Conservation (phyloP, 169 alveolate genomes). For the Plasmodium vinckei region DNA sequence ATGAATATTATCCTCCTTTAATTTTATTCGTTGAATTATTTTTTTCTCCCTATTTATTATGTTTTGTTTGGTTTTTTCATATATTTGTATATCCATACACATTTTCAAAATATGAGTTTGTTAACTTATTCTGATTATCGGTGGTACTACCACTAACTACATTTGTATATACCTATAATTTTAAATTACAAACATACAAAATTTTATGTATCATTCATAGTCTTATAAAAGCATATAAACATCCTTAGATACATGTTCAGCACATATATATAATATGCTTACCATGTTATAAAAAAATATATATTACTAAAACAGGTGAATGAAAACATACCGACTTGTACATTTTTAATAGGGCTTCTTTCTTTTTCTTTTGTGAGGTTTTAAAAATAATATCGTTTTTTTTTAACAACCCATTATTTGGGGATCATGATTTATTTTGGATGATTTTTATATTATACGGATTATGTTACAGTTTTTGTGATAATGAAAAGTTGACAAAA, state of each 20-base stretch:
- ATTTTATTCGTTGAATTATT: too few relatives aligned
- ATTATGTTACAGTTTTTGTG: too few relatives aligned
- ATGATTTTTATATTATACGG: too few relatives aligned
- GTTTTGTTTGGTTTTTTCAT: too few relatives aligned
- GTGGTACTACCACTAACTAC: neutral
- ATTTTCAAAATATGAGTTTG: neutral
- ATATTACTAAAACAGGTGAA: neutral
- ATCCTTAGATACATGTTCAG: neutral
- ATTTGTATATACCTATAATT: neutral
- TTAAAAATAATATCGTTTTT: neutral
- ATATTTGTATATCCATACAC: neutral
- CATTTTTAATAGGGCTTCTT: neutral
- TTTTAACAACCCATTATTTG: neutral
- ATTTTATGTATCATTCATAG: neutral
- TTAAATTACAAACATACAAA: neutral
- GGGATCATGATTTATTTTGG: neutral
- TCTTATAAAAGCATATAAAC: neutral
- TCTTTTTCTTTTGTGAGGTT: neutral
- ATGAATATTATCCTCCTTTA: too few relatives aligned
- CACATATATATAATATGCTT: slow-evolving; percentile 2
- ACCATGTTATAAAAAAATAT: neutral
- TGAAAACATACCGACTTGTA: neutral
- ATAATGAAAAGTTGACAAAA: too few relatives aligned
- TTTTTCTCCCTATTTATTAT: too few relatives aligned
- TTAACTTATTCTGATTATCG: neutral